Conservation (phyloP, 805 yeast genomes). For the Monosporozyma unispora region DNA sequence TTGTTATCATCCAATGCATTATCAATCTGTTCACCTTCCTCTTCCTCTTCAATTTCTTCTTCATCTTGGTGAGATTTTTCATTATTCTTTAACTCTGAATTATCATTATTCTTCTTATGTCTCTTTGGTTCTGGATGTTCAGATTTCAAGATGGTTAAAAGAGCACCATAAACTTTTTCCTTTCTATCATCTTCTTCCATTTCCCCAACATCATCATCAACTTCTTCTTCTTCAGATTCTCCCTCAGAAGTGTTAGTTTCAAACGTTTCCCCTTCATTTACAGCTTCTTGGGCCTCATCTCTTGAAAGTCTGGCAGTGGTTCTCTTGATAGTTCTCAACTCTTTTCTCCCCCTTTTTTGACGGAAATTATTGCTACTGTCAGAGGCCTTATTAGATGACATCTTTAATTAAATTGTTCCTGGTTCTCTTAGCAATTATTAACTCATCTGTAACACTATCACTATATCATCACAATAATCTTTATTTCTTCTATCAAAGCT, state of each 20-base stretch:
- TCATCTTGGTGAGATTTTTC: conserved; percentile 11
- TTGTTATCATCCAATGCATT: conserved; percentile 18
- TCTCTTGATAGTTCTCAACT: conserved; percentile 51
- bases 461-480: background rate
- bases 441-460: background rate
- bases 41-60: conserved; percentile 23
- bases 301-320: conserved; percentile 27
- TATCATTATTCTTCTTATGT: conserved; percentile 10
- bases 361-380: background rate
- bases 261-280: conserved; percentile 1
- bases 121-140: conserved; percentile 32
- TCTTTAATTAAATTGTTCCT: background rate
- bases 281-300: conserved; percentile 13
- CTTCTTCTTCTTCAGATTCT: conserved; percentile 11
- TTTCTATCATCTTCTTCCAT: conserved; percentile 21
- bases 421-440: background rate
- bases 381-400: background rate
- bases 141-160: conserved; percentile 49
- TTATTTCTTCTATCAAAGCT: background rate
- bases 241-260: background rate
- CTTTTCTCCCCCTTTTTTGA: conserved; percentile 48
- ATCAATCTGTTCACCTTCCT: conserved; percentile 27
- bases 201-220: conserved; percentile 9
- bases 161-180: conserved; percentile 54
- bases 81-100: background rate